Base-by-base conservation (phyloP, 2,329 filamentous ascomycete species). In the Huntiella bhutanensis region DNA sequence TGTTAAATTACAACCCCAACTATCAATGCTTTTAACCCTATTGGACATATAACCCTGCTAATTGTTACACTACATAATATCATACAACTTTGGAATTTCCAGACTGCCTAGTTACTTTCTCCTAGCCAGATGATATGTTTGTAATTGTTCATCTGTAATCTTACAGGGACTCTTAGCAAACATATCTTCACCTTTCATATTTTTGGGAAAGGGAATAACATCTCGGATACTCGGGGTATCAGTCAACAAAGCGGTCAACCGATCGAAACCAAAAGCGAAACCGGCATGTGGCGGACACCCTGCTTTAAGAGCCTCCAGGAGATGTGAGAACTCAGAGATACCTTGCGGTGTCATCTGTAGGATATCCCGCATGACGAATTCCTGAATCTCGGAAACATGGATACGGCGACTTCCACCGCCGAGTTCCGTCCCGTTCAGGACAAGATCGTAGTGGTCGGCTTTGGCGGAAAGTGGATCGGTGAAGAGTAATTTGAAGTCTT, bases 171-270 rank as follows among this genome's bases (percentile, higher is more conserved):
- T 83, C 54, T 75, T 77, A 2, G 93, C 84, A 60, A 93, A 73
- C 48, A 76, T 62, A 62, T 98, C 91, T 57, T 93, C 82, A 1
- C 91, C 87, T 58, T 78, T 86, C 51, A 85, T 86, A 51, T 76
- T 87, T 67, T 98, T 98, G 0, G 91, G 92, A 57, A 98, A 98
- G 0, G 87, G 87, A 60, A 98, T 95, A 1, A 98, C 88, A 63
- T 98, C 88, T 50, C 83, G 69, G 3, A 98, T 80, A 1, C 80
- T 86, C 8, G 80, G 70, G 32, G 73, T 79, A 1, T 79, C 80
- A 16, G 80, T 73, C 68, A 98, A 73, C 1, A 94, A 66, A 0
- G 88, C 80, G 35, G 91, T 70, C 42, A 98, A 62, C 3, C 91
- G 71, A 59, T 98, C 91, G 58, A 95, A 94, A 0, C 91, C 91